Percentiles rank a stretch among this genome's conserved stretches.
Evolutionary conservation across 495 filamentous ascomycete species (phyloP).

Genomic region (Sordaria brevicollis): DNA sequence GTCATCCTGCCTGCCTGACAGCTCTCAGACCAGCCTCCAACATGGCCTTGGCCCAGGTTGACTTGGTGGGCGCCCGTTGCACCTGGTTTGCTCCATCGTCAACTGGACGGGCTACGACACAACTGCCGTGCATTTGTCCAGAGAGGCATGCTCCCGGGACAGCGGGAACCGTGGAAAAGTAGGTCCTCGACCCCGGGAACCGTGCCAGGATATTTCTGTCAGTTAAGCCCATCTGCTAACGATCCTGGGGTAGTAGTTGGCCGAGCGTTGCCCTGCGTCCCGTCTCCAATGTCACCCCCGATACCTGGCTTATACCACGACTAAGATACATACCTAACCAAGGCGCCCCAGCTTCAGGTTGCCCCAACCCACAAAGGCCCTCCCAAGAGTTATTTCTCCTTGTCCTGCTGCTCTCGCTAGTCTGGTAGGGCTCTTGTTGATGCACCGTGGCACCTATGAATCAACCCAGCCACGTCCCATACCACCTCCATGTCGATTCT

Average conservation of each 20-base stretch:
- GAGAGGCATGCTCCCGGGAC: conserved; percentile 10
- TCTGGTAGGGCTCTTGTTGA: conserved; percentile 22
- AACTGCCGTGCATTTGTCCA: conserved; percentile 17
- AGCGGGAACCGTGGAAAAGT: conserved; percentile 12
- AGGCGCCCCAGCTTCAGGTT: background rate
- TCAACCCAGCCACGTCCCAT: conserved; percentile 18
- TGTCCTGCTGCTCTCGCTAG: conserved; percentile 16
- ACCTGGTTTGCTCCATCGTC: conserved; percentile 18
- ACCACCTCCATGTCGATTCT: conserved; percentile 23
- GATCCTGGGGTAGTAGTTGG: background rate
- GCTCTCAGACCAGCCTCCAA: background rate
- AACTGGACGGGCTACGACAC: conserved; percentile 18
- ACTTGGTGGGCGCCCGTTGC: conserved; percentile 1
- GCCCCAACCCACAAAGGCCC: conserved; percentile 15
- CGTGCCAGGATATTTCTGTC: background rate
- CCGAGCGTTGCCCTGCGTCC: background rate
- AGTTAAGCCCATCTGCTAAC: background rate
- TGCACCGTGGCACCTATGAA: conserved; percentile 12
- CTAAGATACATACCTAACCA: background rate
- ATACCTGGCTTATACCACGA: background rate
- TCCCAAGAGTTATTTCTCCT: conserved; percentile 12
- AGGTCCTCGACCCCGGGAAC: conserved; percentile 6
- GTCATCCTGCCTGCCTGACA: conserved; percentile 5
- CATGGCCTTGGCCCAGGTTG: conserved; percentile 10
- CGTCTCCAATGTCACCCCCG: background rate